Base-by-base conservation (phyloP, 441 rosid genomes). In the Caryocar brasiliense region DNA sequence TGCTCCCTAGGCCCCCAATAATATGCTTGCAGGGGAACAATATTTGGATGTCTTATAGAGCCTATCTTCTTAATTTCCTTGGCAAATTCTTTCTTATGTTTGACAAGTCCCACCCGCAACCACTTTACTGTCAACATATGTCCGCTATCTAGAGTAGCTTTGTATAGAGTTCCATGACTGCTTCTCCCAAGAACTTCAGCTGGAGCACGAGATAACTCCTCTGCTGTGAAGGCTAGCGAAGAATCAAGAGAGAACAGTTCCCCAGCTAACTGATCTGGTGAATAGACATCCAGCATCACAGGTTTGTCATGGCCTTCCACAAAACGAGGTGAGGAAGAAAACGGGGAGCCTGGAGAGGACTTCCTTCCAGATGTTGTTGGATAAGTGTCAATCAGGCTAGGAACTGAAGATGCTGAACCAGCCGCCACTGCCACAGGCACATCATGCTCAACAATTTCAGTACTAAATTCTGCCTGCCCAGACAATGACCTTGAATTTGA, bases 131-230 rank as follows among this genome's bases (percentile, higher is more conserved):
- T 69, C 62, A 92, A 56, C 86, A 82, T 73, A 62, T 82, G 83
- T 5, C 95, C 96, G 22, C 67, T 73, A 54, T 73, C 92, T 37
- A 92, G 77, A 59, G 95, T 88, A 28, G 99, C 99, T 72, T 86
- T 88, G 44, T 92, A 92, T 1, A 83, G 64, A 52, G 97, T 92
- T 59, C 97, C 97, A 66, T 83, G 95, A 66, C 95, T 86, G 78
- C 99, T 86, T 73, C 97, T 80, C 17, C 99, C 97, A 34, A 92
- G 87, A 73, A 92, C 95, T 76, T 92, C 97, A 2, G 99, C 96
- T 8, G 95, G 95, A 62, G 99, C 99, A 52, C 86, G 78, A 49
- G 94, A 83, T 61, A 88, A 66, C 64, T 88, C 95, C 68, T 88
- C 99, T 17, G 88, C 91, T 15, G 90, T 88, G 64, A 92, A 84